Base-by-base conservation (phyloP, 2,329 filamentous ascomycete species). In the Aureobasidium melanogenum region DNA sequence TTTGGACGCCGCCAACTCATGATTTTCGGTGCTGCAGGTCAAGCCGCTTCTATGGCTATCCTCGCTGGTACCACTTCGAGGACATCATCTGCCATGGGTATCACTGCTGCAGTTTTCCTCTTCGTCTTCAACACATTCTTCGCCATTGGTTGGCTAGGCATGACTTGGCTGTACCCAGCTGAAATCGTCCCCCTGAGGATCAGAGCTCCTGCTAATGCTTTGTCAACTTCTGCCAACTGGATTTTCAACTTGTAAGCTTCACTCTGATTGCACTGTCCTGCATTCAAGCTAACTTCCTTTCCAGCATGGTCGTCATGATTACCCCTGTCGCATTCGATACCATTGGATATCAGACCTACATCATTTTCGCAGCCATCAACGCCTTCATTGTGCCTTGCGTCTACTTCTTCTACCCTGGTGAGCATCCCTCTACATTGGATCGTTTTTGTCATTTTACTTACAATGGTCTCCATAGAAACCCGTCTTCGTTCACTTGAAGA, bases 1-100 rank as follows among this genome's bases (percentile, higher is more conserved):
- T 71, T 80, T 57, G 79, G 79, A 15, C 76, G 88, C 30, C 81
- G 88, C 19, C 82, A 83, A 68, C 80, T 91, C 63, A 90, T 91
- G 86, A 74, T 91, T 19, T 83, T 89, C 64, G 87, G 87, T 58
- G 83, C 84, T 0, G 74, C 82, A 36, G 84, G 84, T 5, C 62
- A 64, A 57, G 60, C 64, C 14, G 61, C 64, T 6, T 73, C 68
- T 5, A 72, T 71, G 69, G 65, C 64, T 8, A 63, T 73, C 14
- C 63, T 71, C 8, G 71, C 68, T 7, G 68, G 68, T 14, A 67
- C 68, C 5, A 71, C 66, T 26, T 44, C 59, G 64, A 15, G 52
- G 22, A 43, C 44, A 17, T 46, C 51, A 26, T 62, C 58, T 14
- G 48, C n/a, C 8, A 56, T 34, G 17, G 66, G 66, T 47, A 61